These are phyloP conservation scores for Globisporangium cylindrosporum DNA, from an alignment of 352 stramenopile species.

Conservation along the genomic window DNA sequence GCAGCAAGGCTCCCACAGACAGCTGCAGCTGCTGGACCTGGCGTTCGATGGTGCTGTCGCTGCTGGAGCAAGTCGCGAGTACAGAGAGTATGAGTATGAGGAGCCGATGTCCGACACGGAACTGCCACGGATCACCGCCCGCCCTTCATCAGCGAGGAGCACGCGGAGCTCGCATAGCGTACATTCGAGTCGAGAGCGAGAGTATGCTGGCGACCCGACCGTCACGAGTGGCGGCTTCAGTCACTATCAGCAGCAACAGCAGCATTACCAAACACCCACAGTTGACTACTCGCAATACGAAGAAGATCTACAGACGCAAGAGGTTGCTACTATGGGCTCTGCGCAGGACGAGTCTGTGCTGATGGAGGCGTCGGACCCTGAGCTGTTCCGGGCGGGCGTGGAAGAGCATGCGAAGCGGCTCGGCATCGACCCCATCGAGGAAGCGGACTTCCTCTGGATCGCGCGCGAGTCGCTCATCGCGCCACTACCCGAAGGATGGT, in stretches of 20 bases:
- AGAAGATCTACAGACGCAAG: neutral
- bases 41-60: constrained; percentile 29
- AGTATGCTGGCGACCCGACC: constrained; percentile 4
- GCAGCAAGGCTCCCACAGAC: constrained; percentile 18
- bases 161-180: constrained; percentile 2
- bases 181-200: constrained; percentile 8
- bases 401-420: constrained; percentile 68
- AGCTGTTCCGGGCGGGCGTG: constrained; percentile 73
- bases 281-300: neutral
- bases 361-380: constrained; percentile 57
- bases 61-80: neutral
- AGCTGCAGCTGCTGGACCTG: constrained; percentile 37
- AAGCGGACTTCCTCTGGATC: constrained; percentile 71
- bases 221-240: constrained; percentile 2
- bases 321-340: neutral
- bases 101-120: neutral
- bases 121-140: neutral
- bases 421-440: constrained; percentile 55
- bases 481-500: constrained; percentile 64
- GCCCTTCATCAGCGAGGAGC: constrained; percentile 12
- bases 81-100: constrained; percentile 10
- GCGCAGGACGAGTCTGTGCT: constrained; percentile 41
- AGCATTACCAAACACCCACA: neutral
- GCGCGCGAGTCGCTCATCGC: constrained; percentile 74
- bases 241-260: neutral